Percentiles rank a stretch among this genome's conserved stretches.
These are phyloP conservation scores for Thraustotheca clavata DNA, from an alignment of 352 stramenopile species.

Conservation along the genomic window DNA sequence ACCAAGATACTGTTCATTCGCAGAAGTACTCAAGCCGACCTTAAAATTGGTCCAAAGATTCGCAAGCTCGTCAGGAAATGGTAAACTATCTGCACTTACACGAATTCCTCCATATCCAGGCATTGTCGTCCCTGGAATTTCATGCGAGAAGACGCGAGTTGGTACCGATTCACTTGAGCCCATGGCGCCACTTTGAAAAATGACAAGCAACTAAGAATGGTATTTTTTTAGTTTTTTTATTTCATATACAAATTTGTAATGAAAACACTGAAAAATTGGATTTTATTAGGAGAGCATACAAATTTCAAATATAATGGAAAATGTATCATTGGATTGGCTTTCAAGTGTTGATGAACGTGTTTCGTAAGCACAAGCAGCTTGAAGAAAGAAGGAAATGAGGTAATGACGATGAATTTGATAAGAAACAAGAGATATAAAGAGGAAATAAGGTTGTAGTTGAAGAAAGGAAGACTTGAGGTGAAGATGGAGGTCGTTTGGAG, in stretches of 20 bases:
- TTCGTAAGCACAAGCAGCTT: slow-evolving; percentile 8
- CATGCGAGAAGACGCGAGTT: slow-evolving; percentile 2
- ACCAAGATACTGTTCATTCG: slow-evolving; percentile 7
- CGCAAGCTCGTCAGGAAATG: not conserved
- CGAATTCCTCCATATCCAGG: slow-evolving; percentile 3
- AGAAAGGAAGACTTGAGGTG: too few species aligned
- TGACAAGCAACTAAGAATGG: not conserved
- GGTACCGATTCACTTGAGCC: not conserved
- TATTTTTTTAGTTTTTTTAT: not conserved
- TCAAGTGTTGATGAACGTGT: not conserved
- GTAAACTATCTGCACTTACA: slow-evolving; percentile 3
- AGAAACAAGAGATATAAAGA: too few species aligned
- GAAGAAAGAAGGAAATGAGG: too few species aligned
- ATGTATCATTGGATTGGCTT: not conserved
- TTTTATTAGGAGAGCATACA: too few species aligned
- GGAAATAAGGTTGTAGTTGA: too few species aligned
- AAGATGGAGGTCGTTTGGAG: too few species aligned
- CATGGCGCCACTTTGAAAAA: slow-evolving; percentile 2
- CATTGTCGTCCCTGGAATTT: not conserved
- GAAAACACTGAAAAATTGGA: too few species aligned
- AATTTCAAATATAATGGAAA: not conserved
- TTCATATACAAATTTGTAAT: not conserved
- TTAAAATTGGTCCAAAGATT: slow-evolving; percentile 5
- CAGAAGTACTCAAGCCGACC: not conserved
- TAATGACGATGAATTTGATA: too few species aligned